These are phyloP conservation scores for Psophocarpus tetragonolobus DNA, from an alignment of 306 rosid genomes.

Conservation along the genomic window DNA sequence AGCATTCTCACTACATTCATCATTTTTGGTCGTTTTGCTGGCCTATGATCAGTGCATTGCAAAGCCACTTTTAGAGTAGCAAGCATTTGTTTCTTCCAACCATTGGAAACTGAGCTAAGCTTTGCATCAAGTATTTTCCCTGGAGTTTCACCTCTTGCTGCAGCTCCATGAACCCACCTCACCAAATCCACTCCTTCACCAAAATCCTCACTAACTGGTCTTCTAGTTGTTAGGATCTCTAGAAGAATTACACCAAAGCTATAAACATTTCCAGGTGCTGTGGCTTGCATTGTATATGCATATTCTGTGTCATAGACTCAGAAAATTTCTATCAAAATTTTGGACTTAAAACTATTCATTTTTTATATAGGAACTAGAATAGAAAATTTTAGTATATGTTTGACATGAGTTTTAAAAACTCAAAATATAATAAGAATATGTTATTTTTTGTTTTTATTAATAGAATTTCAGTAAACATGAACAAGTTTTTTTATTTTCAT, in stretches of 20 bases:
- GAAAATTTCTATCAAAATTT: no score
- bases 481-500: no score
- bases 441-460: no score
- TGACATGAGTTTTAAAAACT: no score
- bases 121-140: conserved; percentile 76
- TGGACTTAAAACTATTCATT: no score
- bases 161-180: conserved; percentile 85
- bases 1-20: conserved; percentile 82
- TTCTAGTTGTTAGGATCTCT: conserved; percentile 70
- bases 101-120: conserved; percentile 73
- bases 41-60: conserved; percentile 71
- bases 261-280: conserved; percentile 50
- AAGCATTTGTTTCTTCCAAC: conserved; percentile 94
- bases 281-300: conserved; percentile 86
- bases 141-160: conserved; percentile 73
- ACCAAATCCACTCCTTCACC: conserved; percentile 83
- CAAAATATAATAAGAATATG: no score
- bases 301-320: no score
- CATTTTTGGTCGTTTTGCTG: conserved; percentile 82
- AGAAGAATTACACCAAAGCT: conserved; percentile 57
- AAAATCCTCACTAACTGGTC: conserved; percentile 69
- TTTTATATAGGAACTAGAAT: no score
- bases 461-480: no score
- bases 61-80: conserved; percentile 76
- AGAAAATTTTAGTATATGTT: no score